phyloP scores from a whole-genome alignment of 2,329 filamentous ascomycete genomes.

The Cordyceps farinosa region DNA sequence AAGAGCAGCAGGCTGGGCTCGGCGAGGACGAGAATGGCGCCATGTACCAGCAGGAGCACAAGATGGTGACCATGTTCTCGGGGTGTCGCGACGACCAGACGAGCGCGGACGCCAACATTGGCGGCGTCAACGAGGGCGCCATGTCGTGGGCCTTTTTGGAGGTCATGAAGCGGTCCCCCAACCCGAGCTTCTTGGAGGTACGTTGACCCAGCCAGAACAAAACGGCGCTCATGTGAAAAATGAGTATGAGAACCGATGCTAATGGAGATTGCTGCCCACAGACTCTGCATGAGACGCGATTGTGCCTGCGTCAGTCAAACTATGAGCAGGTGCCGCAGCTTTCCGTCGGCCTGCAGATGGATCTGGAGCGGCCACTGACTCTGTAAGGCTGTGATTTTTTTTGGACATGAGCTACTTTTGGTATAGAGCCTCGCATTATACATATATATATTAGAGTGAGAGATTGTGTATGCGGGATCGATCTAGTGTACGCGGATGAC shows the following conservation, averaged over 20 bases:
- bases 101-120: slow-evolving; percentile 14
- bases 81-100: slow-evolving; percentile 88
- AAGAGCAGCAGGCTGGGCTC: slow-evolving; percentile 11
- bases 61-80: slow-evolving; percentile 77
- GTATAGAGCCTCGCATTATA: neutral
- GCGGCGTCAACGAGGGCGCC: slow-evolving; percentile 15
- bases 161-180: slow-evolving; percentile 10
- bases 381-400: neutral
- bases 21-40: slow-evolving; percentile 4
- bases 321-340: slow-evolving; percentile 18
- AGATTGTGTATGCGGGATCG: too few species aligned
- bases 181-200: slow-evolving; percentile 13
- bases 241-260: neutral
- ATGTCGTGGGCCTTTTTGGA: slow-evolving; percentile 18
- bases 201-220: neutral
- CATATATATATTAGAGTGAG: neutral
- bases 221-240: too few species aligned
- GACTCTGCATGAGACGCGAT: slow-evolving; percentile 12
- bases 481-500: too few species aligned
- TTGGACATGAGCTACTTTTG: neutral
- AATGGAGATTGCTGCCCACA: neutral
- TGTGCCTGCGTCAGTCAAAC: slow-evolving; percentile 15
- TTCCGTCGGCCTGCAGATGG: slow-evolving; percentile 16
- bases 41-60: slow-evolving; percentile 17
- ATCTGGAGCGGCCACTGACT: slow-evolving; percentile 10